These are phyloP conservation scores for Blastocystis sp. DNA, from an alignment of 352 stramenopile genomes.

Conservation along the genomic window DNA sequence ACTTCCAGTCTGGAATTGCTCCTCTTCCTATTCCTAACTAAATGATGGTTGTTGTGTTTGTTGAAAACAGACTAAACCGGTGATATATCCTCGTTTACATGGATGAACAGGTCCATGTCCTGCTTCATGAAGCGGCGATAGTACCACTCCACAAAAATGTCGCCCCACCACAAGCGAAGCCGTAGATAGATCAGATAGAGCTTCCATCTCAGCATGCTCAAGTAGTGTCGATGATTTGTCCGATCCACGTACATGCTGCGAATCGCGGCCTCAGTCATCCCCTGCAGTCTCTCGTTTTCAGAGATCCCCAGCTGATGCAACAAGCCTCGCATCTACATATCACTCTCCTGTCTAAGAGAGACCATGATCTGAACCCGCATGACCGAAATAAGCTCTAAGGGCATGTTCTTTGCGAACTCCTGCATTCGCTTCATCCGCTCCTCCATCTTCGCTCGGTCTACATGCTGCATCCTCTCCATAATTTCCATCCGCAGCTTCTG, in stretches of 20 bases:
- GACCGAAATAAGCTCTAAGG: slow-evolving; percentile 1
- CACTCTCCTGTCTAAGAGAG: neutral
- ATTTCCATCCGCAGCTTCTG: neutral
- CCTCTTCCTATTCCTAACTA: slow-evolving; percentile 57
- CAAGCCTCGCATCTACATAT: neutral
- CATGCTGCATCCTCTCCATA: neutral
- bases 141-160: slow-evolving; percentile 31
- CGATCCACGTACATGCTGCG: neutral
- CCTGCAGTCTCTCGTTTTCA: slow-evolving; percentile 1
- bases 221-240: neutral
- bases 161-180: neutral
- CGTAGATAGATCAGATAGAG: neutral
- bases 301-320: neutral
- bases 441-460: neutral
- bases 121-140: neutral
- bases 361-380: slow-evolving; percentile 45
- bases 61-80: neutral
- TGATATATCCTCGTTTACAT: neutral
- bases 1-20: slow-evolving; percentile 60
- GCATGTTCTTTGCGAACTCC: slow-evolving; percentile 22
- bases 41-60: neutral
- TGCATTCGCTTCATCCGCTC: slow-evolving; percentile 47
- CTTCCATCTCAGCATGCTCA: neutral
- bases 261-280: slow-evolving; percentile 2
- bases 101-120: neutral